phyloP scores from a whole-genome alignment of 2,329 filamentous ascomycete species.

The Aspergillus melleus region DNA sequence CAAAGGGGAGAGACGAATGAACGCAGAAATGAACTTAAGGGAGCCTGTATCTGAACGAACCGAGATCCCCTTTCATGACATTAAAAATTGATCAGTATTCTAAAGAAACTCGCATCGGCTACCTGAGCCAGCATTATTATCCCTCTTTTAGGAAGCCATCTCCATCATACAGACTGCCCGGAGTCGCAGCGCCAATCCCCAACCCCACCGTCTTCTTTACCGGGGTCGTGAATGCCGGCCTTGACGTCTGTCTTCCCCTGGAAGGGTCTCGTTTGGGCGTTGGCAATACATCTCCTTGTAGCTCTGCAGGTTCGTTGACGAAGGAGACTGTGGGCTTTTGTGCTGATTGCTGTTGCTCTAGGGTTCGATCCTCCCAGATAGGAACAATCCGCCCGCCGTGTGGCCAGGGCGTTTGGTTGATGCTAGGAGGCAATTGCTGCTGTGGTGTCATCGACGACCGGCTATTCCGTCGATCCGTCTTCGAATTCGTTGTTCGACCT shows the following conservation, averaged over 20 bases:
- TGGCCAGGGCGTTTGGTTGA: slow-evolving; percentile 8
- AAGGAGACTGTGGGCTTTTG: slow-evolving; percentile 17
- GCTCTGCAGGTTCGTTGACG: slow-evolving; percentile 12
- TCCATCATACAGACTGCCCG: slow-evolving; percentile 49
- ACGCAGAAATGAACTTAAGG: neutral
- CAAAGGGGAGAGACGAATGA: slow-evolving; percentile 1
- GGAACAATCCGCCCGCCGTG: slow-evolving; percentile 30
- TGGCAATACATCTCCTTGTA: slow-evolving; percentile 8
- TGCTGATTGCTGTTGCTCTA: slow-evolving; percentile 14
- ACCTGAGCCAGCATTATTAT: slow-evolving; percentile 1
- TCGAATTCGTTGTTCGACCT: slow-evolving; percentile 10
- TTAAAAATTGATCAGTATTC: neutral
- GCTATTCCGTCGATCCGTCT: neutral
- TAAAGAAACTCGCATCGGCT: neutral
- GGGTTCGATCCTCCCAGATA: slow-evolving; percentile 42
- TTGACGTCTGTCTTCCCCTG: slow-evolving; percentile 14
- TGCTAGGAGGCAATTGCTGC: slow-evolving; percentile 9
- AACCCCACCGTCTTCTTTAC: slow-evolving; percentile 28
- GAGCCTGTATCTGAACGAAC: neutral
- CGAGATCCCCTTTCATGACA: neutral
- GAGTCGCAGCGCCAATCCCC: slow-evolving; percentile 38
- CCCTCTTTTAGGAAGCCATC: slow-evolving; percentile 40
- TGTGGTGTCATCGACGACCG: neutral
- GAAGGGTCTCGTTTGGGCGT: neutral
- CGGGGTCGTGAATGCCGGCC: slow-evolving; percentile 26